Base-by-base conservation (phyloP, 805 yeast species). In the Candida coleopterorum region DNA sequence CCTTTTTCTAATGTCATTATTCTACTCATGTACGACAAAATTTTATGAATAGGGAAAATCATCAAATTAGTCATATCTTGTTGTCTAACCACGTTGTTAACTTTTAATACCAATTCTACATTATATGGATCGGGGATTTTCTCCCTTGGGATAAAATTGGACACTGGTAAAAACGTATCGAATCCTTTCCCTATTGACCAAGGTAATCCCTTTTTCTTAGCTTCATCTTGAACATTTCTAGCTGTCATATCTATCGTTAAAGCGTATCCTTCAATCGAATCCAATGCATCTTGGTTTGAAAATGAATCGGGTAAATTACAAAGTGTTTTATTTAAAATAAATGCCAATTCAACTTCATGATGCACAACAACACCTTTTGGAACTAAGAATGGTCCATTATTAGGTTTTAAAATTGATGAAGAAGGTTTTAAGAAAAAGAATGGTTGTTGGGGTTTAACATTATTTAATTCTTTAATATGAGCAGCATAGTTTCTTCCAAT, bases 401-500 rank as follows among this genome's bases (percentile, higher is more conserved):
- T 49, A 33, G 68, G 63, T 61, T 64, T 35, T 33, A 93, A 69
- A 16, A 88, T 71, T 6, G 95, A 72, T 4, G 95, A 81, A 3
- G 84, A 67, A 9, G 99, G 98, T 61, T 93, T 93, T 46, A 89
- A 64, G 57, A 93, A 93, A 70, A 82, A 93, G 49, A 93, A 90
- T 3, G 99, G 99, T 53, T 80, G 85, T 24, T 70, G 65, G 2
- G 99, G 97, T 15, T 75, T 71, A 17, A 75, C 60, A 55, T 89
- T 93, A 68, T 85, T 83, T 40, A 93, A 68, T 58, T 93, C 99
- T 44, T 82, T 75, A 55, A 88, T 85, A 52, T 93, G 99, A 15
- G 95, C 97, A n/a, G 87, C 94, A 56, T 88, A 93, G 62, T 93
- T 93, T 50, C 98, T 81, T 30, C 98, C 99, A 47, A 93, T 90